Conservation (phyloP, 805 yeast genomes). For the Lachancea thermotolerans region DNA sequence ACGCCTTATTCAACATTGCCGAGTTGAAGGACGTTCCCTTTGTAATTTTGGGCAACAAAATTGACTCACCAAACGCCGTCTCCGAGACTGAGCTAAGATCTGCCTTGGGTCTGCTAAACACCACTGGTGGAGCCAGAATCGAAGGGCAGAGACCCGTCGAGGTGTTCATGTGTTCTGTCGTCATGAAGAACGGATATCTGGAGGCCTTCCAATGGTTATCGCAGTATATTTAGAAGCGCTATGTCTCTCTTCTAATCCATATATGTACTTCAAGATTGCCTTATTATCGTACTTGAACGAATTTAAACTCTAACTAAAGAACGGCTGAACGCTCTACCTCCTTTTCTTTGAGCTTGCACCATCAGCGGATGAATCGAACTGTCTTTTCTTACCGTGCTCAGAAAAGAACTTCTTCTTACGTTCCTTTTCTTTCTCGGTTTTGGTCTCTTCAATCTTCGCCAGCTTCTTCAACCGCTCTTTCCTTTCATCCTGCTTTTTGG, state of each 20-base stretch:
- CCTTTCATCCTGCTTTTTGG: constrained; percentile 70
- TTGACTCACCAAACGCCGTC: constrained; percentile 90
- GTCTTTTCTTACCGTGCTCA: constrained; percentile 59
- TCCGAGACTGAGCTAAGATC: constrained; percentile 90
- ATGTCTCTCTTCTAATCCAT: not conserved
- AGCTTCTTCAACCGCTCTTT: constrained; percentile 66
- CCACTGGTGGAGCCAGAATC: constrained; percentile 79
- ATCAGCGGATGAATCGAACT: constrained; percentile 27
- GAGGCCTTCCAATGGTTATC: constrained; percentile 98
- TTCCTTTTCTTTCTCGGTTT: constrained; percentile 69
- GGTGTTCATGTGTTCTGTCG: constrained; percentile 95
- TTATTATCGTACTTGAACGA: too few relatives aligned
- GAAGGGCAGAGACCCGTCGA: constrained; percentile 86
- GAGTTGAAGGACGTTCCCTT: constrained; percentile 88
- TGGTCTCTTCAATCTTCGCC: constrained; percentile 66
- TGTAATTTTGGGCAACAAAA: constrained; percentile 91
- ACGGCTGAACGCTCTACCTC: not conserved
- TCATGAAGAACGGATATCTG: constrained; percentile 97
- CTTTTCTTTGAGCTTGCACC: constrained; percentile 26
- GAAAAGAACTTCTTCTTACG: constrained; percentile 83
- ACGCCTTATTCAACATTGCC: constrained; percentile 85
- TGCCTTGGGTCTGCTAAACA: constrained; percentile 77
- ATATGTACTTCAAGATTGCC: not conserved
- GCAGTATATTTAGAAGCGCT: constrained; percentile 63
- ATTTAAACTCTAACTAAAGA: not conserved